phyloP scores from a whole-genome alignment of 169 alveolate species.

The Eimeria praecox region DNA sequence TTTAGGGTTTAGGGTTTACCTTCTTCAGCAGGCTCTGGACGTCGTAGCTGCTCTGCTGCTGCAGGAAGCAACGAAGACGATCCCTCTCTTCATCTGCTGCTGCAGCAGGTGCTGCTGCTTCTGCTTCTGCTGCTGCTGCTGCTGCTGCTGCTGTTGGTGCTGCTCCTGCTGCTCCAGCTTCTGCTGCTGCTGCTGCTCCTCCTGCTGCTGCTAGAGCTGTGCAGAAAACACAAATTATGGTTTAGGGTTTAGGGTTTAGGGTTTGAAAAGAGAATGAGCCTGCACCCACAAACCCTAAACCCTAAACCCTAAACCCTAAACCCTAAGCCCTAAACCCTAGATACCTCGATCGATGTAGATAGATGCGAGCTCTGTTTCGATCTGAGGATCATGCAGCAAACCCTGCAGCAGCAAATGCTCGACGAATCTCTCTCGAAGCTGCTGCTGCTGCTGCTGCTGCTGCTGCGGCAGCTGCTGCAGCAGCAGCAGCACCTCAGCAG shows the following conservation, averaged over 20 bases:
- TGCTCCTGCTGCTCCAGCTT: not conserved
- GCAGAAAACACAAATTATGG: conserved; percentile 4
- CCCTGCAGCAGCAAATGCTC: conserved; percentile 39
- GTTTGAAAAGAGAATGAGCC: not conserved
- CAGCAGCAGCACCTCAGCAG: conserved; percentile 61
- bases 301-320: conserved; percentile 16
- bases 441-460: not conserved
- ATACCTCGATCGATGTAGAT: conserved; percentile 8
- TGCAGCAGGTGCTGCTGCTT: conserved; percentile 1
- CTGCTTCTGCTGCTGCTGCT: not conserved
- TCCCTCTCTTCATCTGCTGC: not conserved
- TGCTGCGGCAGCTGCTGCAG: conserved; percentile 7
- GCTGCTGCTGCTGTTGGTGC: conserved; percentile 18
- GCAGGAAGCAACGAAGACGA: not conserved
- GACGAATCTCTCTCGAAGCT: not conserved
- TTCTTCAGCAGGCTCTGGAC: conserved; percentile 9
- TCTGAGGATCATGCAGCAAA: not conserved
- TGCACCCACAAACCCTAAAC: conserved; percentile 1
- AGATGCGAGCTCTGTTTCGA: conserved; percentile 21
- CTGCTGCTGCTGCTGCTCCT: not conserved
- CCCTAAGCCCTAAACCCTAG: conserved; percentile 30
- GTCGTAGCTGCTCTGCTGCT: conserved; percentile 38
- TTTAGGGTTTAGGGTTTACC: conserved; percentile 23
- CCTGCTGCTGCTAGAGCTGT: conserved; percentile 29
- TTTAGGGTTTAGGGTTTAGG: not conserved